These are phyloP conservation scores for baker's yeast (Saccharomyces cerevisiae) DNA, from an alignment of 805 yeast genomes.

Conservation along the genomic window DNA sequence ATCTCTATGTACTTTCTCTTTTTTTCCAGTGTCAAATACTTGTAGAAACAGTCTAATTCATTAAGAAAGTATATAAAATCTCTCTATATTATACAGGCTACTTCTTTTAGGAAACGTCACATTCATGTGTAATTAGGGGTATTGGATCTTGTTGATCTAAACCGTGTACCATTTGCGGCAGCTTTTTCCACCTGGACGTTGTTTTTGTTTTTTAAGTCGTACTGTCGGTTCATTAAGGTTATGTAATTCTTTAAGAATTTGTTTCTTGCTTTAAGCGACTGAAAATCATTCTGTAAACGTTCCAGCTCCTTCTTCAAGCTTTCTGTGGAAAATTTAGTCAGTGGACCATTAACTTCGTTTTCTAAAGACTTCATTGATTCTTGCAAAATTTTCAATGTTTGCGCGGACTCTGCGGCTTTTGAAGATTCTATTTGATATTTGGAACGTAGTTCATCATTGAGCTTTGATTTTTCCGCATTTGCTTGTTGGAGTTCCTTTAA, in stretches of 20 bases:
- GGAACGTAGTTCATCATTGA: slow-evolving; percentile 31
- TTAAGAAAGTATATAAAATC: not conserved
- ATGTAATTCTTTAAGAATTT: slow-evolving; percentile 18
- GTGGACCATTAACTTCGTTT: slow-evolving; percentile 1
- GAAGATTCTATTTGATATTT: slow-evolving; percentile 41
- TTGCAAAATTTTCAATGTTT: slow-evolving; percentile 19
- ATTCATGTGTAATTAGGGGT: slow-evolving; percentile 10
- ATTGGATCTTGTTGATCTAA: slow-evolving; percentile 18
- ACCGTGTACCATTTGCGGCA: slow-evolving; percentile 7
- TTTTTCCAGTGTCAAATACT: not conserved
- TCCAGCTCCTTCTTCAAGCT: slow-evolving; percentile 8
- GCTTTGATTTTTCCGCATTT: slow-evolving; percentile 27
- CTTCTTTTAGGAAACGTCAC: not conserved
- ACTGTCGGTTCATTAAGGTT: slow-evolving; percentile 13
- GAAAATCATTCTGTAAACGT: slow-evolving; percentile 9
- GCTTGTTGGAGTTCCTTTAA: slow-evolving; percentile 48
- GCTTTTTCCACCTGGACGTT: slow-evolving; percentile 4
- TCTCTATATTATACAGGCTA: not conserved
- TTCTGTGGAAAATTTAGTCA: not conserved
- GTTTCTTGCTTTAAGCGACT: slow-evolving; percentile 9
- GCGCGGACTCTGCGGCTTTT: slow-evolving; percentile 39
- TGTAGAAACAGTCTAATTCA: not conserved
- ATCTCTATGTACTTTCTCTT: not conserved
- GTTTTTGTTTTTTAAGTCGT: slow-evolving; percentile 6
- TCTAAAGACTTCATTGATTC: slow-evolving; percentile 7